Evolutionary conservation across 2,329 filamentous ascomycete species (phyloP), one percentile per base, ranked within the genome.

Genomic region (Biscogniauxia marginata): DNA sequence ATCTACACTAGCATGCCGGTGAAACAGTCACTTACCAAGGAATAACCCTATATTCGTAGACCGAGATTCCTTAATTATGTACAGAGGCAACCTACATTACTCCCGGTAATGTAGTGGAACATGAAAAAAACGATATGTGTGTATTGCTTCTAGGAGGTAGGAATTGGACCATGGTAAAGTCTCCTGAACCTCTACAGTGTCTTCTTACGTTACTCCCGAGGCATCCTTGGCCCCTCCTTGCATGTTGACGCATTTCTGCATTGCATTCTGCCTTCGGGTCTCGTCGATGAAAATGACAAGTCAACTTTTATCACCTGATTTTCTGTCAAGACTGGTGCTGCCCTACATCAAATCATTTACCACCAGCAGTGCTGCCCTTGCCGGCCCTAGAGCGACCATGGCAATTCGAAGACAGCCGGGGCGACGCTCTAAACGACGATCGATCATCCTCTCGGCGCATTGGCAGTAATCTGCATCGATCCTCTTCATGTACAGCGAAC

Each of bases 301-400:
- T 63, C 61, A 61, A 19, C 52, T 59, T 56, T 39, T 57, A 52
- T 58, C 56, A 53, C 51, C 52, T 57, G 56, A 51, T 57, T 49
- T 51, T 52, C 52, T 57, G 49, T 56, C 56, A 50, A 53, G 53
- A 46, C 43, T 30, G 44, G 23, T 34, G 22, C 51, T 20, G 47
- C 44, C 23, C 34, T 47, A 51, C 44, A 18, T 25, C 24, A 30
- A 49, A 20, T 49, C 25, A 7, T 30, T 30, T 7, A 30, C 25
- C 25, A 30, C 30, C n/a, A 16, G 11, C 13, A 30, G 25, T 9
- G 25, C 25, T 39, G 6, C 30, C 30, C 30, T 39, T 39, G 30
- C 30, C 30, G 30, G 30, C 30, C 30, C 30, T 39, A 16, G 30
- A 16, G 30, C 30, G 30, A 16, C n/a, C 30, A 39, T 39, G 30